A percentile compares a stretch with the other conserved stretches of the same genome.
These are phyloP conservation scores for Phytophthora fragariae DNA, from an alignment of 352 stramenopile species.

Conservation along the genomic window DNA sequence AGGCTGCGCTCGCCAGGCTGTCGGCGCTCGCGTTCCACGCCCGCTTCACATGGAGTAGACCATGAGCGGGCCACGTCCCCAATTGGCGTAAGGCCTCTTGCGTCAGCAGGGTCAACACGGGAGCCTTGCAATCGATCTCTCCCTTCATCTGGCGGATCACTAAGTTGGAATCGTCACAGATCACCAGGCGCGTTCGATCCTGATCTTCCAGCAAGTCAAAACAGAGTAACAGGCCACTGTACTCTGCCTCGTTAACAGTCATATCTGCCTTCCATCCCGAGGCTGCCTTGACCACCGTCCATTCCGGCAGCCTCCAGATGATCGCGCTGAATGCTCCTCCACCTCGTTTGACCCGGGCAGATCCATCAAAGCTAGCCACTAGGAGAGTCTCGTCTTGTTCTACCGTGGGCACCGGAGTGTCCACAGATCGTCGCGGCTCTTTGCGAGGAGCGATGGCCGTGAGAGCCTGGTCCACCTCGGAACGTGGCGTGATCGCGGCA, in stretches of 20 bases:
- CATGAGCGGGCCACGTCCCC: not conserved
- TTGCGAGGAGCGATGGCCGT: not conserved
- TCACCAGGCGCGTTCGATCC: not conserved
- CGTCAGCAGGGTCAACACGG: not conserved
- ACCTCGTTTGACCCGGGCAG: slow-evolving; percentile 7
- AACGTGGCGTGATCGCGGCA: slow-evolving; percentile 2
- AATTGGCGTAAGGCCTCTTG: not conserved
- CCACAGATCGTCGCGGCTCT: not conserved
- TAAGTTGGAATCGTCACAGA: slow-evolving; percentile 5
- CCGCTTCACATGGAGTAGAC: slow-evolving; percentile 2
- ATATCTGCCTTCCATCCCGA: not conserved
- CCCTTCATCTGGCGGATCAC: slow-evolving; percentile 12
- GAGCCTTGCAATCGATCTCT: slow-evolving; percentile 9
- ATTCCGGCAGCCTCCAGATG: slow-evolving; percentile 21
- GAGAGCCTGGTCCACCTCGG: not conserved
- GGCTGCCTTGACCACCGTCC: not conserved
- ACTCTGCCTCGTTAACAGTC: slow-evolving; percentile 35
- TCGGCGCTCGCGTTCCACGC: slow-evolving; percentile 9
- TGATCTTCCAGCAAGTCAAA: not conserved
- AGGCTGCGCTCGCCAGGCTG: not conserved
- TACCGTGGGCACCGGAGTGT: not conserved
- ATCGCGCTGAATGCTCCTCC: slow-evolving; percentile 19
- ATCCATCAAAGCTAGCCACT: slow-evolving; percentile 32
- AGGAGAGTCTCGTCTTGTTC: not conserved
- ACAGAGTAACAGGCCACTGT: slow-evolving; percentile 6